Conservation (phyloP, 192 early-diverging fungal genomes). For the Coemansia reversa region DNA sequence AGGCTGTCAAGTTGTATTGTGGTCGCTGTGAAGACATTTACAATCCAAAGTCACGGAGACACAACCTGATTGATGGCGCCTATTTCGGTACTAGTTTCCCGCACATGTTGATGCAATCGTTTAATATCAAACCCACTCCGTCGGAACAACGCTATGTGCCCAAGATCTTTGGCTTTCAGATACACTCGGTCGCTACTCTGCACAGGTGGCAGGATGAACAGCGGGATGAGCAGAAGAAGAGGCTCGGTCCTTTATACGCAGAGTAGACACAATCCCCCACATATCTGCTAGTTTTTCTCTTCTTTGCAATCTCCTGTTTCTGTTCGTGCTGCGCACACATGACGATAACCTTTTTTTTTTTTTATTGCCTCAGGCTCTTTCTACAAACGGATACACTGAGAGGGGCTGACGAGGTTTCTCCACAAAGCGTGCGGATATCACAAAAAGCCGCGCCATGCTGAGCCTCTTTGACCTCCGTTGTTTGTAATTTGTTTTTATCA, state of each 20-base stretch:
- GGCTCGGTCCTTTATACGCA: constrained; percentile 25
- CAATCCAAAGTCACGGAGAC: constrained; percentile 82
- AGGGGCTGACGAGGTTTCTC: neutral
- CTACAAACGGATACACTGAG: neutral
- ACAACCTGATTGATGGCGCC: constrained; percentile 88
- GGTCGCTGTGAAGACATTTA: constrained; percentile 96
- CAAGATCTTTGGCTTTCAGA: constrained; percentile 97
- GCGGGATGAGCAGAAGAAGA: constrained; percentile 65
- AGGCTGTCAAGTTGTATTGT: constrained; percentile 94
- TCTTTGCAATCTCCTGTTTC: constrained; percentile 5
- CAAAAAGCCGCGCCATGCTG: neutral
- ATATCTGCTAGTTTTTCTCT: neutral
- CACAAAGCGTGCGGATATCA: neutral
- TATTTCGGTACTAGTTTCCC: constrained; percentile 97
- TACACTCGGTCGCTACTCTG: constrained; percentile 83
- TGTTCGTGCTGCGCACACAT: neutral
- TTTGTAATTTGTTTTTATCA: neutral
- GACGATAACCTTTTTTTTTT: neutral
- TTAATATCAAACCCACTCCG: constrained; percentile 79
- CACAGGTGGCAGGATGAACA: constrained; percentile 89
- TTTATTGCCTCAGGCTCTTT: neutral
- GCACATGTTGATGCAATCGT: constrained; percentile 92
- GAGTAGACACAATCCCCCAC: neutral
- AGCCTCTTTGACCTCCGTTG: neutral
- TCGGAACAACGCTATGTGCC: constrained; percentile 78